A percentile compares a stretch with the other conserved stretches of the same genome.
These are phyloP conservation scores for Hylodesmum podocarpum DNA, from an alignment of 306 rosid genomes.

Conservation along the genomic window DNA sequence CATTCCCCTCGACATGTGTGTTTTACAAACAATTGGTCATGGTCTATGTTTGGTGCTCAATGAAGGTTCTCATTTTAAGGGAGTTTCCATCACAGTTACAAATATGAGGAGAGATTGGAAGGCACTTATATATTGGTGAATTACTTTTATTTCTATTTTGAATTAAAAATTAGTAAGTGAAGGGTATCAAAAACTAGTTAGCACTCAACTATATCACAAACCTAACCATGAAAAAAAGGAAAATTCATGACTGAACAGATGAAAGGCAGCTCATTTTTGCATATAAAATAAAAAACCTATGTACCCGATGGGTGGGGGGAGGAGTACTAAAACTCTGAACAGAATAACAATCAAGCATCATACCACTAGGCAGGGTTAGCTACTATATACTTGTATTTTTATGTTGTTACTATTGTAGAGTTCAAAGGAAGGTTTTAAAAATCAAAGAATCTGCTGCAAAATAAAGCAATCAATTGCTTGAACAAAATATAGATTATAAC, in stretches of 20 bases:
- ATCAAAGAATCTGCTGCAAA: not conserved
- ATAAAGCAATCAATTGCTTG: not conserved
- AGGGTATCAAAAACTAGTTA: not conserved
- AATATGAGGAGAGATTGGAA: not conserved
- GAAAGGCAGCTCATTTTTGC: not conserved
- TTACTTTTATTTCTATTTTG: not conserved
- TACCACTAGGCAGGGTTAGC: not conserved
- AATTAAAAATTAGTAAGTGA: not conserved
- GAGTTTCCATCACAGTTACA: not conserved
- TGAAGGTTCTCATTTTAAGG: not conserved
- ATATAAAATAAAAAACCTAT: not conserved
- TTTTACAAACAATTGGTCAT: not conserved
- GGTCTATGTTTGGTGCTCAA: not conserved
- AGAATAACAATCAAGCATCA: not conserved
- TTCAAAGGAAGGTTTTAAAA: not conserved
- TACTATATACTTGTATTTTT: not conserved
- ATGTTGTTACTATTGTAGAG: not conserved
- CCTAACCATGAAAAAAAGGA: not conserved
- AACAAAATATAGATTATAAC: not conserved
- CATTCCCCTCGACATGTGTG: not conserved
- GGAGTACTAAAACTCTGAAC: not conserved
- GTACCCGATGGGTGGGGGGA: not conserved
- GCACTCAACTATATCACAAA: slow-evolving; percentile 9
- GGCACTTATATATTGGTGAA: not conserved
- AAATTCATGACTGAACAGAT: not conserved